Evolutionary conservation across 805 yeast species (phyloP), one percentile per base, ranked within the genome.

Genomic region (Wickerhamomyces ciferrii): DNA sequence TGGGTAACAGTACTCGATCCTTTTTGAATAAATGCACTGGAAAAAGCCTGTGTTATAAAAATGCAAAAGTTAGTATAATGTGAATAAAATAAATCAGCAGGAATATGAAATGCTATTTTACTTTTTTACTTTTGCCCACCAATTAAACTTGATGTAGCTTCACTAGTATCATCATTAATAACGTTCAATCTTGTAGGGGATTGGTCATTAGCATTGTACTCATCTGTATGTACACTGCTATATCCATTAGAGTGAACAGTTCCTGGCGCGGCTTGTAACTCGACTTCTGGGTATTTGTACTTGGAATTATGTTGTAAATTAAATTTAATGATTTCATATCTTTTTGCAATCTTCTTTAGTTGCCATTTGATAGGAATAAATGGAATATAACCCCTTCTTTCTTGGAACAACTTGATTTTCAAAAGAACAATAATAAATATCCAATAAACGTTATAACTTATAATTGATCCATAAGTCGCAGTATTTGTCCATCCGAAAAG

Each of bases 401-500:
- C 87, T 54, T 83, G 84, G 25, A 67, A 59, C 42, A 70, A 63
- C 48, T 87, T 68, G 44, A 72, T 48, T 2, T 66, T 55, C 35
- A 84, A 71, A 40, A 82, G 72, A 2, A 50, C 43, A 24, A 76
- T 69, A 8, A 79, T 63, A 13, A 69, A 67, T 2, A 72, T 25
- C 97, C 97, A 90, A 63, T 85, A 90, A 1, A 74, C 44, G 52
- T 79, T 76, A 67, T 90, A 90, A 45, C 90, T 78, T 5, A 75
- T 63, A 2, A 90, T 87, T 20, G 96, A 87, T 8, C 96, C 96
- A 60, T 85, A 88, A 0, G 97, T 90, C 2, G 96, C 97, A 45
- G 92, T 81, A 63, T 90, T 90, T 21, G 91, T 88, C 97, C 97
- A 90, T 2, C 97, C 97, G 46, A 90, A 74, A 8, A 90, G 69